Conservation (phyloP, 306 rosid genomes). For the Fragaria vesca region DNA sequence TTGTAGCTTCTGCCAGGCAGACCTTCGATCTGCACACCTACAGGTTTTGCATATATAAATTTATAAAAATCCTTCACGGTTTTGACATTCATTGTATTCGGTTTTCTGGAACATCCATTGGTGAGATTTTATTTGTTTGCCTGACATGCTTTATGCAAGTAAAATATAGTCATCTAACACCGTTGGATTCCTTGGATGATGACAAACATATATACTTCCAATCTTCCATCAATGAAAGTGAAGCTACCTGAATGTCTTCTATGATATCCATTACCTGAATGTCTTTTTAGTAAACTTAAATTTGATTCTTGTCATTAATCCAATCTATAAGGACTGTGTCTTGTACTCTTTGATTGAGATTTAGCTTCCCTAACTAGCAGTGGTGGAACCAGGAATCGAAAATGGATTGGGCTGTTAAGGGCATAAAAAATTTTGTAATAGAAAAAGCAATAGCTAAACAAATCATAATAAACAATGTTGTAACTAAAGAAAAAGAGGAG, state of each 20-base stretch:
- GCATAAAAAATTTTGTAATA: no score
- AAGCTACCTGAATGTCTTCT: not conserved
- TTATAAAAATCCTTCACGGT: not conserved
- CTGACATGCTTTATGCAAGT: not conserved
- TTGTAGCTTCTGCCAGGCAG: slow-evolving; percentile 93
- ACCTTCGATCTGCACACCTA: slow-evolving; percentile 87
- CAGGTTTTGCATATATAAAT: slow-evolving; percentile 54
- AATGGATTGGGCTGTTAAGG: no score
- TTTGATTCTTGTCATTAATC: no score
- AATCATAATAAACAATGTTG: no score
- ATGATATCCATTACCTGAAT: not conserved
- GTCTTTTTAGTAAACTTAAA: not conserved
- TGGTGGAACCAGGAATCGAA: no score
- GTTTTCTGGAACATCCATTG: slow-evolving; percentile 4
- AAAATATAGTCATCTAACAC: not conserved
- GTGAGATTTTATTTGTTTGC: not conserved
- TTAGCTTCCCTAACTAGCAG: not conserved
- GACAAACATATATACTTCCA: not conserved
- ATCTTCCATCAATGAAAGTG: not conserved
- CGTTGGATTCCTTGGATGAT: not conserved
- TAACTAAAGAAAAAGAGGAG: no score
- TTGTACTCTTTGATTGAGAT: not conserved
- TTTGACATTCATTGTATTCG: not conserved
- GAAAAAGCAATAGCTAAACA: no score
- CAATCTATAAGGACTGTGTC: not conserved